Base-by-base conservation (phyloP, 225 moss, liverwort and hornwort species). In the Polytrichum commune region DNA sequence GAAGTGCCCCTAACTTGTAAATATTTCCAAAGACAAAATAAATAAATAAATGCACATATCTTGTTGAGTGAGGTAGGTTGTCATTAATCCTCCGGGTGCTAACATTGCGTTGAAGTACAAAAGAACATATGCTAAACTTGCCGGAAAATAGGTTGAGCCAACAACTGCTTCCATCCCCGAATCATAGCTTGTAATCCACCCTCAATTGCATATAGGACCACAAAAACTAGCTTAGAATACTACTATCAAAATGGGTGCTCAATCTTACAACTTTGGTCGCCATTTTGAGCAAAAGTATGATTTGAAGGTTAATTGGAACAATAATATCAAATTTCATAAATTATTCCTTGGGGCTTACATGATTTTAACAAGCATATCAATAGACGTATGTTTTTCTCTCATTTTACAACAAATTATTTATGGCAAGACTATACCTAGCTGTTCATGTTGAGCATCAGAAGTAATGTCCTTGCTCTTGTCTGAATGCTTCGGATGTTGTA, bases 21-120 rank as follows among this genome's bases (percentile, higher is more conserved):
- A n/a, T n/a, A n/a, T n/a, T n/a, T n/a, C n/a, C n/a, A n/a, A n/a
- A n/a, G n/a, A n/a, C n/a, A n/a, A n/a, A n/a, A n/a, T n/a, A n/a
- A n/a, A n/a, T n/a, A n/a, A n/a, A n/a, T n/a, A n/a, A 1, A 30
- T 30, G n/a, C 24, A 58, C 58, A 58, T 69, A 92, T 90, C 89
- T 79, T 88, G 90, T 69, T 93, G 92, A 55, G 90, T 83, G 29
- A 93, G 86, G 78, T 84, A 93, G 24, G 88, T 86, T 32, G 92
- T 85, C 85, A 85, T 81, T 26, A 85, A 75, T 9, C 85, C 85
- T 32, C 85, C 85, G 10, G 85, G 85, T 61, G 90, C 88, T 66
- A 93, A 81, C 7, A 93, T 90, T 23, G 92, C 90, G 71, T 93
- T 93, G 64, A 93, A 93, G 74, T 93, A 90, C 53, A 93, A 72